phyloP scores from a whole-genome alignment of 2,329 filamentous ascomycete species.

The Fusarium phyllophilum region DNA sequence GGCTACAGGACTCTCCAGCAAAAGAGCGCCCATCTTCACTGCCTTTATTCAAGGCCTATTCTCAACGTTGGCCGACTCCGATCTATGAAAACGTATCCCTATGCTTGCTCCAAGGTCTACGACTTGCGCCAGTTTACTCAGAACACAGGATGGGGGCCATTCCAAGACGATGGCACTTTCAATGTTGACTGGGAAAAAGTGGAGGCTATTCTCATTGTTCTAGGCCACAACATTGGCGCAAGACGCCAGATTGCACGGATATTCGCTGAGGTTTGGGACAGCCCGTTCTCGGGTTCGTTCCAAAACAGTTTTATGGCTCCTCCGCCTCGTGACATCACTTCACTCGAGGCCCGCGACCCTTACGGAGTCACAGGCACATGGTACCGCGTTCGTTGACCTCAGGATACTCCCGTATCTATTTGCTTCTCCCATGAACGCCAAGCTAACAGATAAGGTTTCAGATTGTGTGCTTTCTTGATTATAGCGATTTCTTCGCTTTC shows the following conservation, averaged over 20 bases:
- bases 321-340: slow-evolving; percentile 48
- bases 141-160: slow-evolving; percentile 75
- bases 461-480: slow-evolving; percentile 68
- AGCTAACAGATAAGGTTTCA: slow-evolving; percentile 40
- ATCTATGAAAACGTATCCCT: slow-evolving; percentile 61
- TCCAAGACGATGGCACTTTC: slow-evolving; percentile 69
- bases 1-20: slow-evolving; percentile 58
- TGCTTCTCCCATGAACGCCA: not conserved
- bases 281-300: slow-evolving; percentile 66
- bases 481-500: slow-evolving; percentile 76
- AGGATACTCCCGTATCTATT: not conserved
- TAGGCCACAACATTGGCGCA: slow-evolving; percentile 69
- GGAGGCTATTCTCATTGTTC: slow-evolving; percentile 76
- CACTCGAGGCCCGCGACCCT: slow-evolving; percentile 69
- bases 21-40: slow-evolving; percentile 76
- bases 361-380: slow-evolving; percentile 78
- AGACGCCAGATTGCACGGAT: slow-evolving; percentile 59
- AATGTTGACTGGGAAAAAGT: slow-evolving; percentile 83
- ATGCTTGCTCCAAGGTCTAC: slow-evolving; percentile 76
- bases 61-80: slow-evolving; percentile 51
- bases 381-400: slow-evolving; percentile 65
- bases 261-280: slow-evolving; percentile 64
- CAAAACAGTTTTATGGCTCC: slow-evolving; percentile 59
- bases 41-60: slow-evolving; percentile 72
- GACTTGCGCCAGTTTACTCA: slow-evolving; percentile 75